These are phyloP conservation scores for Backusella mclennaniae DNA, from an alignment of 192 early-diverging fungal genomes.

Conservation along the genomic window DNA sequence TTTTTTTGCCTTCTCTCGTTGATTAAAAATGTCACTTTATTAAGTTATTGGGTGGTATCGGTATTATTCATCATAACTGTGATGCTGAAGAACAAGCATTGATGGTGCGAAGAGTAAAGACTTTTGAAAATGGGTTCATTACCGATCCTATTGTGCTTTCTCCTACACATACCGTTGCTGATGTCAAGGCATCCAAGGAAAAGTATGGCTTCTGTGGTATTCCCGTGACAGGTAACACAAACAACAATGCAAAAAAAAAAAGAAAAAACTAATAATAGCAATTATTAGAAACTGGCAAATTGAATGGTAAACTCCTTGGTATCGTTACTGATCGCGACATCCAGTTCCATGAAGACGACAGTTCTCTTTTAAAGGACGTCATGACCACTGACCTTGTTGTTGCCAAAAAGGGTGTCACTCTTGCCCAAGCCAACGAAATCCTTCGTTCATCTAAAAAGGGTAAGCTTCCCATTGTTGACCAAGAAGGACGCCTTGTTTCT, in stretches of 20 bases:
- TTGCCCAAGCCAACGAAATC: conserved; percentile 88
- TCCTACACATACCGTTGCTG: conserved; percentile 77
- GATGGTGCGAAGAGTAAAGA: conserved; percentile 97
- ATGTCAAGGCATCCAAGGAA: conserved; percentile 85
- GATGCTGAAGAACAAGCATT: conserved; percentile 91
- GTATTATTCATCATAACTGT: conserved; percentile 98
- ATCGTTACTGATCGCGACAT: conserved; percentile 97
- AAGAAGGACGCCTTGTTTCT: conserved; percentile 79
- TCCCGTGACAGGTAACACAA: conserved; percentile 79
- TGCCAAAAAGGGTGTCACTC: conserved; percentile 83
- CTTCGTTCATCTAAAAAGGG: conserved; percentile 90
- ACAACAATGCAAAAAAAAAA: conserved; percentile 9
- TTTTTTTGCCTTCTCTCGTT: not conserved
- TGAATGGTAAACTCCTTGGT: conserved; percentile 86
- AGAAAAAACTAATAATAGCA: not conserved
- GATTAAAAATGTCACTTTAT: not conserved
- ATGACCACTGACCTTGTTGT: conserved; percentile 92
- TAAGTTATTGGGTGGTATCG: conserved; percentile 85
- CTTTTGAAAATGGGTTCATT: conserved; percentile 99
- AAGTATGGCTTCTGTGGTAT: conserved; percentile 92
- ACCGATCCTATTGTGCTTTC: conserved; percentile 86
- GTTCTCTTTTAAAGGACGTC: conserved; percentile 65
- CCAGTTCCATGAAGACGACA: conserved; percentile 81
- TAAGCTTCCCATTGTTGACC: conserved; percentile 94
- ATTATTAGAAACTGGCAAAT: conserved; percentile 71